Base-by-base conservation (phyloP, 2,329 filamentous ascomycete genomes). In the Cordyceps militaris region DNA sequence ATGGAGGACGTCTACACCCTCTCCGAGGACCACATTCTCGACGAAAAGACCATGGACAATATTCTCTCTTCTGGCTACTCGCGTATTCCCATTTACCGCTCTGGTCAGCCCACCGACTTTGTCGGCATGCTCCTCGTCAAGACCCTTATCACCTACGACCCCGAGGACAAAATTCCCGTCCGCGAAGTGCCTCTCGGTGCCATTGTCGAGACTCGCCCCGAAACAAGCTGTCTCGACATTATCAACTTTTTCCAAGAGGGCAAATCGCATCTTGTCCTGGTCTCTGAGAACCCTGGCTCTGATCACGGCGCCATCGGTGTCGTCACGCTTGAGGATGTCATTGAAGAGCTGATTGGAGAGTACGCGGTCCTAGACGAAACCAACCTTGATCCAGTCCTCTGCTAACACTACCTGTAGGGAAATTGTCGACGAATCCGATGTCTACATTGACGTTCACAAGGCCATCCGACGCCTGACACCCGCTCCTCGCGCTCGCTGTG, bases 181-280 rank as follows among this genome's bases (percentile, higher is more conserved):
- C 83, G 87, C 61, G 93, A 97, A 61, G 97, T 99, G 69, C 86
- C 91, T 8, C 79, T 99, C 52, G 94, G 94, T 14, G 97, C 94
- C 0, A 83, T 99, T 7, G 94, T 95, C 1, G 94, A 99, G 72
- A 99, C 94, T 0, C 84, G 90, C 10, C 91, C 94, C 0, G 91
- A 97, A 69, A 99, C 94, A 0, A 97, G 92, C 75, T 99, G 94
- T 70, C 75, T 99, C 57, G 94, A 99, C 71, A 97, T 99, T 66
- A 91, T 99, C 74, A 99, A 99, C 75, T 99, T 97, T 73, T 99
- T 99, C 77, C 94, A 99, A 72, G 94, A 99, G 76, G 94, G 94
- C 66, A 99, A 99, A 71, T 96, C 92, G 1, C 94, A 99, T 72
- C 96, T 99, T 92, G 93, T 97, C 0, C 78, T 99, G 28, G 94